phyloP scores from a whole-genome alignment of 2,329 filamentous ascomycete species.

The Epichloe aotearoae region DNA sequence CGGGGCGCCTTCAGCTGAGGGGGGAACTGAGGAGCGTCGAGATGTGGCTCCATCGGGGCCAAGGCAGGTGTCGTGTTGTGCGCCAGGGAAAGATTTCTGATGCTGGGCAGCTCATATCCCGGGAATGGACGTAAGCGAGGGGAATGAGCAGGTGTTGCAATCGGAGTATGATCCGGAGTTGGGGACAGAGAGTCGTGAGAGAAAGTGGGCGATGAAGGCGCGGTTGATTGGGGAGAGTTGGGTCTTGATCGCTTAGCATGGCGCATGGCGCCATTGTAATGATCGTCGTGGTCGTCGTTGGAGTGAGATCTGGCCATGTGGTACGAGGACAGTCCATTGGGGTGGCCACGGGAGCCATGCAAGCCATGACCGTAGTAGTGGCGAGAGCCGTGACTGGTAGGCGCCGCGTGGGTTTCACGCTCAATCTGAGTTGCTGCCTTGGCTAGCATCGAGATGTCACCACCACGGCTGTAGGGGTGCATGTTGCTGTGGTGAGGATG shows the following conservation, averaged over 20 bases:
- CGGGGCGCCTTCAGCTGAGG: conserved; percentile 35
- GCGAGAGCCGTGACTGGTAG: conserved; percentile 29
- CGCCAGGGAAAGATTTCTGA: conserved; percentile 50
- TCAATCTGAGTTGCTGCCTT: conserved; percentile 50
- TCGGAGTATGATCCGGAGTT: conserved; percentile 95
- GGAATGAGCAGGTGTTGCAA: conserved; percentile 89
- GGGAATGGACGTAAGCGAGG: conserved; percentile 76
- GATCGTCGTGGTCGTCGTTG: conserved; percentile 64
- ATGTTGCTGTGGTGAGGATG: conserved; percentile 30
- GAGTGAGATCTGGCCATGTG: conserved; percentile 85
- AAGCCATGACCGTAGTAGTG: conserved; percentile 38
- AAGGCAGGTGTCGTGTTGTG: conserved; percentile 42
- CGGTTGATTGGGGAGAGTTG: conserved; percentile 88
- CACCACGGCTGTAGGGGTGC: conserved; percentile 35
- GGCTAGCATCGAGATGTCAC: conserved; percentile 46
- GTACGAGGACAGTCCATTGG: conserved; percentile 72
- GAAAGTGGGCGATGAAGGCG: conserved; percentile 90
- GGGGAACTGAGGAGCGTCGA: conserved; percentile 31
- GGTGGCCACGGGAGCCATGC: conserved; percentile 43
- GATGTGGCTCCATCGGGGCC: conserved; percentile 44
- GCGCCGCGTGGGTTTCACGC: conserved; percentile 36
- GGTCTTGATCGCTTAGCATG: conserved; percentile 81
- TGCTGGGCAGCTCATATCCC: conserved; percentile 68
- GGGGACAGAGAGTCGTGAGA: conserved; percentile 92
- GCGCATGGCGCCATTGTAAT: conserved; percentile 54